Percentiles rank a stretch among this genome's conserved stretches.
Conservation (phyloP, 2,329 filamentous ascomycete species). For the Fusarium staphyleae region DNA sequence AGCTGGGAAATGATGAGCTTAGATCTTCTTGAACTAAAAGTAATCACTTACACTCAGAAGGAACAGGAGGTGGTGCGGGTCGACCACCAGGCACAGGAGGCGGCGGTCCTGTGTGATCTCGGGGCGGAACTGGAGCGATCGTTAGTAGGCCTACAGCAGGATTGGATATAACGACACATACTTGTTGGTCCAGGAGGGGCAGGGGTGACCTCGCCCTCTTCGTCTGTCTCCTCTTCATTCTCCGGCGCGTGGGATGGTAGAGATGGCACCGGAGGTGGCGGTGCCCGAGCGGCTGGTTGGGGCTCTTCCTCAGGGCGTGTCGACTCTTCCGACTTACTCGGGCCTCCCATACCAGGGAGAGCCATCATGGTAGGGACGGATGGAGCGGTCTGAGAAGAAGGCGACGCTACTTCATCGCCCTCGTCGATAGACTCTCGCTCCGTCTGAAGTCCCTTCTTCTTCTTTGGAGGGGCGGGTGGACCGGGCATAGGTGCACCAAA, state of each 20-base stretch:
- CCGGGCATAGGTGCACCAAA: slow-evolving; percentile 78
- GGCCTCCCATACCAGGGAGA: slow-evolving; percentile 75
- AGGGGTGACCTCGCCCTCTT: slow-evolving; percentile 48
- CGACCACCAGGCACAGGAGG: slow-evolving; percentile 58
- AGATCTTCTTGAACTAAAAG: too few relatives aligned
- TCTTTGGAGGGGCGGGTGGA: slow-evolving; percentile 59
- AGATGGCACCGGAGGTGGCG: slow-evolving; percentile 44
- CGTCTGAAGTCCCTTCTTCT: slow-evolving; percentile 61
- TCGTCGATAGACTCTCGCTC: slow-evolving; percentile 52
- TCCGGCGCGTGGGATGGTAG: slow-evolving; percentile 27
- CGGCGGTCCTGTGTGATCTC: slow-evolving; percentile 47
- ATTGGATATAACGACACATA: slow-evolving; percentile 22
- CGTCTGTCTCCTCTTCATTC: slow-evolving; percentile 40
- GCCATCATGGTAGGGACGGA: slow-evolving; percentile 67
- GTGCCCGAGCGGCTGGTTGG: slow-evolving; percentile 38
- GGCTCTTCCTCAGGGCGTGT: slow-evolving; percentile 50
- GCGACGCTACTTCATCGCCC: slow-evolving; percentile 53
- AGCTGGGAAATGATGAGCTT: too few relatives aligned
- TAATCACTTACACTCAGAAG: slow-evolving; percentile 69
- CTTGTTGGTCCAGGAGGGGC: slow-evolving; percentile 39
- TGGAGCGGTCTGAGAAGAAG: slow-evolving; percentile 54
- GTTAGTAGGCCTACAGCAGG: slow-evolving; percentile 34
- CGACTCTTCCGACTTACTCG: slow-evolving; percentile 54
- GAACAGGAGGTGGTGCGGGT: slow-evolving; percentile 65
- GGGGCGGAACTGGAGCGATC: slow-evolving; percentile 42